Evolutionary conservation across 2,329 filamentous ascomycete genomes (phyloP), one percentile per base, ranked within the genome.

Genomic region (Fusarium sacchari): DNA sequence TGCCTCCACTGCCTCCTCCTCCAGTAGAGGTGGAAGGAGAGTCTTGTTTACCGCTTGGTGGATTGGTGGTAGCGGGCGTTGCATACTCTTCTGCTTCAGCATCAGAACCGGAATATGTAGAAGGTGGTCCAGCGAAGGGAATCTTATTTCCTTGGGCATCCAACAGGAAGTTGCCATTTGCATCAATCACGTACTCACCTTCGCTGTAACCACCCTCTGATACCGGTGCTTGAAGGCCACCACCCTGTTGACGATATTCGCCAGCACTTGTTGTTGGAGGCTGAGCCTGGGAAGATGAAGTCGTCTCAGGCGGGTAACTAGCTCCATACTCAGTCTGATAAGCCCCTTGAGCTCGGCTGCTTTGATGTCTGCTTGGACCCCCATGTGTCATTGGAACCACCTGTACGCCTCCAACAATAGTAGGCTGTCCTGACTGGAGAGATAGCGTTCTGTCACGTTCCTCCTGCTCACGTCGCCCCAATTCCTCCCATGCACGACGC

Each of bases 401-500:
- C 79, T 98, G 95, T 18, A 98, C 94, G 46, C 96, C 96, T 55
- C 95, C 95, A 14, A 99, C 93, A 55, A 97, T 87, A 3, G 95
- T 98, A 20, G 96, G 94, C 68, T 95, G 91, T 12, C 96, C 96
- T 71, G 93, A 93, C 77, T 96, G 92, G 30, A 99, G 86, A n/a
- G 94, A 95, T 34, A 90, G 88, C 4, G 94, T 96, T 50, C 94
- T 90, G 72, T 98, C 95, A 11, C 96, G 91, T 82, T 98, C 96
- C 82, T 97, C 94, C 79, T 98, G 94, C 82, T 98, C 96, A 58
- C 95, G 91, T 58, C 96, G 90, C 30, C 96, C 96, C 3, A 99
- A 89, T 82, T 98, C 96, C 84, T 99, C 96, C 96, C 96, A 99
- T 4, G 96, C 96, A 64, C 96, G 90, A 40, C 96, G 91, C 14